Evolutionary conservation across 805 yeast genomes (phyloP).

Genomic region (Candida insectalens): DNA sequence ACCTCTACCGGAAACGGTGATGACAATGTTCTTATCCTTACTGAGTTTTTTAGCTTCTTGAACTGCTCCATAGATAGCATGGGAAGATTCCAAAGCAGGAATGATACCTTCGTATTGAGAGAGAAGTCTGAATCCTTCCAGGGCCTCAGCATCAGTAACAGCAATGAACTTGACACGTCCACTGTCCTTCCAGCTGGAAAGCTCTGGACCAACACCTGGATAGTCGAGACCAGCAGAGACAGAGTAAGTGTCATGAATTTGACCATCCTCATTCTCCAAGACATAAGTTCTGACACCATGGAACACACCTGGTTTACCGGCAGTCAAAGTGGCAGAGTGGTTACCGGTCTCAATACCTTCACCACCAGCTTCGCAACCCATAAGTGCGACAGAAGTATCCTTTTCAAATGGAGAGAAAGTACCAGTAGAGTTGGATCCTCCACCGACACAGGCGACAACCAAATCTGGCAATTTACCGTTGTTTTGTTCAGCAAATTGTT

Average conservation of each 20-base stretch:
- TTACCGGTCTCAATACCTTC: constrained; percentile 83
- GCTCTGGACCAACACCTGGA: constrained; percentile 99
- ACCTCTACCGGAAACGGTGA: constrained; percentile 96
- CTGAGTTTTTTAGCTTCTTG: constrained; percentile 78
- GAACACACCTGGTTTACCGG: constrained; percentile 93
- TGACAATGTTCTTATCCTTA: constrained; percentile 71
- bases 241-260: constrained; percentile 94
- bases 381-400: constrained; percentile 63
- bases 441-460: constrained; percentile 98
- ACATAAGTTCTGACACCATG: constrained; percentile 96
- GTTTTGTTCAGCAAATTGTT: constrained; percentile 74
- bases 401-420: constrained; percentile 90
- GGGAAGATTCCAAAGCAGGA: constrained; percentile 97
- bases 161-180: constrained; percentile 90
- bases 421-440: constrained; percentile 96
- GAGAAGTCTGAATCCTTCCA: constrained; percentile 78
- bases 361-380: constrained; percentile 99
- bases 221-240: constrained; percentile 98
- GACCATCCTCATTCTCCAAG: constrained; percentile 87
- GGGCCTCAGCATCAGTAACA: constrained; percentile 92
- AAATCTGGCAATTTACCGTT: constrained; percentile 84
- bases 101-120: constrained; percentile 96
- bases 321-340: constrained; percentile 94
- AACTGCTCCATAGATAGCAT: constrained; percentile 88
- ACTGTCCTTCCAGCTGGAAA: constrained; percentile 88